These are phyloP conservation scores for Candida incommunis DNA, from an alignment of 805 yeast species.

Conservation along the genomic window DNA sequence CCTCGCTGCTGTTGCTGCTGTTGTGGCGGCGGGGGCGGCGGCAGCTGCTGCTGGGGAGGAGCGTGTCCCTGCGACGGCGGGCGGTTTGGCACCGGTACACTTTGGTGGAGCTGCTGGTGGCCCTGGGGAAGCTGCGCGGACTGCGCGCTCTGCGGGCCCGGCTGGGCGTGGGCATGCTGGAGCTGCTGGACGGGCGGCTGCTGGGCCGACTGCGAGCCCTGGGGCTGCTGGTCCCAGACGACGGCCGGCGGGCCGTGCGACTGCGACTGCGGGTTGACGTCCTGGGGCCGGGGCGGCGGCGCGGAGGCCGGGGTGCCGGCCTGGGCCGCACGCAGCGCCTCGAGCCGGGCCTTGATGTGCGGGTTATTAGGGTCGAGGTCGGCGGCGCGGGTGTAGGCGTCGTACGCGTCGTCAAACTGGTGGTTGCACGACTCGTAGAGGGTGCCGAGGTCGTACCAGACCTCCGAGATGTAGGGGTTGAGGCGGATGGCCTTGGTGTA, in stretches of 20 bases:
- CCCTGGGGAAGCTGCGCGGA: conserved; percentile 10
- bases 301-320: conserved; percentile 30
- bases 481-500: conserved; percentile 92
- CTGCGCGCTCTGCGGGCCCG: conserved; percentile 8
- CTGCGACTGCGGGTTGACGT: conserved; percentile 45
- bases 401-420: conserved; percentile 87
- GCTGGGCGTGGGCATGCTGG: conserved; percentile 10
- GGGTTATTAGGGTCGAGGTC: conserved; percentile 88
- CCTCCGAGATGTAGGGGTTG: conserved; percentile 92
- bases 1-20: conserved; percentile 8
- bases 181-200: conserved; percentile 7
- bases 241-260: conserved; percentile 42
- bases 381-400: conserved; percentile 94
- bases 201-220: conserved; percentile 11
- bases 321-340: conserved; percentile 50
- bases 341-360: conserved; percentile 85
- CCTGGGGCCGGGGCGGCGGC: conserved; percentile 46
- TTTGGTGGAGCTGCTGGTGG: conserved; percentile 6
- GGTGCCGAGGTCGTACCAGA: conserved; percentile 97
- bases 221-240: conserved; percentile 15
- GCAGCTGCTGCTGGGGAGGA: conserved; percentile 9
- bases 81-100: conserved; percentile 5
- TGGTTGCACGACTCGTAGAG: conserved; percentile 94
- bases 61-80: conserved; percentile 11
- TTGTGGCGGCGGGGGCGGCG: conserved; percentile 12